A percentile compares a stretch with the other conserved stretches of the same genome.
phyloP scores from a whole-genome alignment of 345 rosid species.

The Mercurialis annua region DNA sequence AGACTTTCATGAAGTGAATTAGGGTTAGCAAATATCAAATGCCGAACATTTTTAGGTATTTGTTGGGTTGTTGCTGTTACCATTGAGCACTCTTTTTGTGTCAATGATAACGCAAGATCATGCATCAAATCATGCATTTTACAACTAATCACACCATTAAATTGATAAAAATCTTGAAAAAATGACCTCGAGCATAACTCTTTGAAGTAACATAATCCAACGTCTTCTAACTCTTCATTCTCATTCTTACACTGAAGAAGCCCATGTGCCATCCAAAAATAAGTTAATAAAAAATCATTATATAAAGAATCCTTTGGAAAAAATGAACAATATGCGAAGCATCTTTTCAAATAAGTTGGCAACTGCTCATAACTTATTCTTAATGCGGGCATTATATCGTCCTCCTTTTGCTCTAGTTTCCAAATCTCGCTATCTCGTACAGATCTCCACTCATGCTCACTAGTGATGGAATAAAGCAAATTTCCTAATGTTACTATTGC shows the following conservation, averaged over 20 bases:
- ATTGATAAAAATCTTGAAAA: not conserved
- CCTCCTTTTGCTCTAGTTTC: constrained; percentile 3
- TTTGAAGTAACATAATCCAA: constrained; percentile 8
- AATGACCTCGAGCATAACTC: not conserved
- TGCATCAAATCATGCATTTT: constrained; percentile 23
- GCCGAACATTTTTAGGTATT: constrained; percentile 15
- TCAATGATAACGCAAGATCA: too few species aligned
- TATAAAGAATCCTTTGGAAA: constrained; percentile 22
- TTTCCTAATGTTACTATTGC: constrained; percentile 20
- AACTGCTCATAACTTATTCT: constrained; percentile 14
- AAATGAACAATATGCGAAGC: constrained; percentile 19
- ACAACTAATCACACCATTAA: not conserved
- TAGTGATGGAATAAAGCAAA: constrained; percentile 1
- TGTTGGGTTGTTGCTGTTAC: not conserved
- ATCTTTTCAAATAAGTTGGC: constrained; percentile 6
- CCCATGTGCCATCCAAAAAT: constrained; percentile 28
- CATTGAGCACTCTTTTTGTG: too few species aligned
- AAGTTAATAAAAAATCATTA: rapidly evolving
- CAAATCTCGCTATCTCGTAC: not conserved
- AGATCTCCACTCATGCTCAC: not conserved
- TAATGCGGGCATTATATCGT: constrained; percentile 4
- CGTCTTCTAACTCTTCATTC: constrained; percentile 13
- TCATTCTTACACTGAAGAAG: not conserved
- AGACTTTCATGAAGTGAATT: not conserved
- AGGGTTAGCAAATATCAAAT: constrained; percentile 8